phyloP scores from a whole-genome alignment of 2,329 filamentous ascomycete genomes.

The Fusarium papillatum region DNA sequence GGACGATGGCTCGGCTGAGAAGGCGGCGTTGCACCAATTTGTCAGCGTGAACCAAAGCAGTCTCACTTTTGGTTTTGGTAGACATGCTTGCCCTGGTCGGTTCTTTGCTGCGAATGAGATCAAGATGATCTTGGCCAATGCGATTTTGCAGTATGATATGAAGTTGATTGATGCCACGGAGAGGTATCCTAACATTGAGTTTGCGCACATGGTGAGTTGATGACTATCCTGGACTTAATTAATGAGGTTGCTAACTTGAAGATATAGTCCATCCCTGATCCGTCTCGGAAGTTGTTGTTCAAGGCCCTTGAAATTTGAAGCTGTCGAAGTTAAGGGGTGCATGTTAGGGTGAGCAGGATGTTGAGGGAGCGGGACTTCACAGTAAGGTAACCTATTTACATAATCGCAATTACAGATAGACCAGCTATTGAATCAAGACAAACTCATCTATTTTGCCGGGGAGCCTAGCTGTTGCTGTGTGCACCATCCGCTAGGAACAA shows the following conservation, averaged over 20 bases:
- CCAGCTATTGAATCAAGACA: neutral
- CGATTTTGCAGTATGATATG: constrained; percentile 57
- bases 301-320: neutral
- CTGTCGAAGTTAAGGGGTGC: neutral
- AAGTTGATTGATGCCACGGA: constrained; percentile 15
- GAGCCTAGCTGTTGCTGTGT: too few relatives aligned
- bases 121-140: constrained; percentile 57
- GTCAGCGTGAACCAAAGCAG: constrained; percentile 54
- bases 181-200: constrained; percentile 26
- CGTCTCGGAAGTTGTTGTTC: neutral
- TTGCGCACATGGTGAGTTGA: constrained; percentile 19
- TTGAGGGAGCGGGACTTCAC: neutral
- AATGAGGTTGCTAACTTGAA: neutral
- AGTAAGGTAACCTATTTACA: neutral
- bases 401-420: neutral
- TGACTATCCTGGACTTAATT: neutral
- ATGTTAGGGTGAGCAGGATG: neutral
- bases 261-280: constrained; percentile 7
- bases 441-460: neutral
- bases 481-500: too few relatives aligned
- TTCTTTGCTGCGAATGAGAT: constrained; percentile 62
- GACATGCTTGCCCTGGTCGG: constrained; percentile 57
- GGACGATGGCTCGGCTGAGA: constrained; percentile 25
- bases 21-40: constrained; percentile 53
- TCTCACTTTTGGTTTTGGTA: constrained; percentile 54